Evolutionary conservation across 441 rosid species (phyloP), one percentile per base, ranked within the genome.

Genomic region (Erodium trifolium): DNA sequence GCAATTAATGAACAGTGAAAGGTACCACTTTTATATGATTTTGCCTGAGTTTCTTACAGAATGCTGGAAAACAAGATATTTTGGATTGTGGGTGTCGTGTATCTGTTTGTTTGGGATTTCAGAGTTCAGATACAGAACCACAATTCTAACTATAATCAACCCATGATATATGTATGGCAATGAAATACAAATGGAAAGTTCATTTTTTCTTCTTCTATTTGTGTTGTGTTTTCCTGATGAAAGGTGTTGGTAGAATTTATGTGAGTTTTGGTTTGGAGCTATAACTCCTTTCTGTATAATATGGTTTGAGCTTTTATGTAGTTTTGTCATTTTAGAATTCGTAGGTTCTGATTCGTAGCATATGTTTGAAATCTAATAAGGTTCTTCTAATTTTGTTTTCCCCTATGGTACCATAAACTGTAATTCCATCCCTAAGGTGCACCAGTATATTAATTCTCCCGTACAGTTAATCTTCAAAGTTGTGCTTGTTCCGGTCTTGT

Each of bases 351-450:
- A 41, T 41, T 41, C 12, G 12, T 45, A 45, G 51, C 51, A 10
- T 45, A 45, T 45, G 63, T 19, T 31, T 10, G 3, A 17, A 57
- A 16, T 57, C 11, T 17, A 7, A 1, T 19, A 57, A 2, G 63
- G 17, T 18, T 57, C 63, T 57, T 57, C 63, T 57, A 57, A 7
- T 6, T 57, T 57, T 57, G 63, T 57, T 57, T 57, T 57, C 8
- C 41, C 41, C 41, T 19, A 17, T 18, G 63, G 63, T 57, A 8
- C 63, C 29, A 8, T 18, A 57, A 57, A 57, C 63, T 17, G 63
- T 10, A 57, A 17, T 18, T 57, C 31, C 7, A 7, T 17, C 18
- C 63, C 63, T 57, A 57, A 17, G 3, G 16, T 57, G 63, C 12
- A 18, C 17, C 29, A 57, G 27, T 5, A 16, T 16, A 55, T 14